Evolutionary conservation across 768 basidiomycete species (phyloP).

Genomic region (Termitomyces eurrhizus): DNA sequence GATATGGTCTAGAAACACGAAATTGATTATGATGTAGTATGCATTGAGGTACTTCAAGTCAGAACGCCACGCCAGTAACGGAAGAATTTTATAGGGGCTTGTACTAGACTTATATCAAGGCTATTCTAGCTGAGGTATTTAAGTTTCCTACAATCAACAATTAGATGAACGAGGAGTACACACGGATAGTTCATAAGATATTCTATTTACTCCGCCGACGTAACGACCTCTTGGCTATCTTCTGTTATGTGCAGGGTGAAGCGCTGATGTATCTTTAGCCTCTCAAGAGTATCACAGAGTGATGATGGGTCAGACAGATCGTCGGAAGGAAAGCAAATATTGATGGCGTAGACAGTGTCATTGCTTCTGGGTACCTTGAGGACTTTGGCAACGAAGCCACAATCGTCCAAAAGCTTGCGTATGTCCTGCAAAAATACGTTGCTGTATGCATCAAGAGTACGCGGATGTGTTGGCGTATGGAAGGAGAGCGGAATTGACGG

Average conservation of each 20-base stretch:
- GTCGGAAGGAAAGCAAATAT: neutral
- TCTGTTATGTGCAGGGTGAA: neutral
- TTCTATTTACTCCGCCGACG: neutral
- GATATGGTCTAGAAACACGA: too few relatives aligned
- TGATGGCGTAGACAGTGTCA: neutral
- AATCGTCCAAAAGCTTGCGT: conserved; percentile 3
- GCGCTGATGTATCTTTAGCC: neutral
- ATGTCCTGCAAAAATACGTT: neutral
- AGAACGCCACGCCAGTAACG: too few relatives aligned
- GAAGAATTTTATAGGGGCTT: too few relatives aligned
- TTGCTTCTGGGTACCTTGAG: neutral
- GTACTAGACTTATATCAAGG: neutral
- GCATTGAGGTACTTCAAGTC: too few relatives aligned
- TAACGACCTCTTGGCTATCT: neutral
- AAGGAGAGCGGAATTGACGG: neutral
- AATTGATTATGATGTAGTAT: too few relatives aligned
- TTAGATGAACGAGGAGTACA: neutral
- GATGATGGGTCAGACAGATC: neutral
- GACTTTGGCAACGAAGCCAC: neutral
- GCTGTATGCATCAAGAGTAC: neutral
- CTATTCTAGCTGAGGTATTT: neutral
- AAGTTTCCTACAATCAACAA: neutral
- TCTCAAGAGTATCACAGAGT: neutral
- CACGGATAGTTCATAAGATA: neutral
- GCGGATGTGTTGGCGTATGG: neutral